Evolutionary conservation across 306 rosid genomes (phyloP).

Genomic region (Cicer cuneatum): DNA sequence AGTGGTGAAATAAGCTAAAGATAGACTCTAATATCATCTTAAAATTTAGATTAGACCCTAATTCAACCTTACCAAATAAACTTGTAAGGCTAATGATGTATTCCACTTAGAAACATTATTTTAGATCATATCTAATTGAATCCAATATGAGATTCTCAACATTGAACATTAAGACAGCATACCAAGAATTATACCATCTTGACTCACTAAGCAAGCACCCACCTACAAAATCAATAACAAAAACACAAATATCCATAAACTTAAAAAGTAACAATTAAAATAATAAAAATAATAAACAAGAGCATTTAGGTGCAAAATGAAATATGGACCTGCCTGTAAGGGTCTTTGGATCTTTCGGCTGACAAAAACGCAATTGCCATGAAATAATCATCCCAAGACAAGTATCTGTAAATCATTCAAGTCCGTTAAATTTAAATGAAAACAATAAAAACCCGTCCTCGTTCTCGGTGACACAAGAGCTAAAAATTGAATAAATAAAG

Average conservation of each 20-base stretch:
- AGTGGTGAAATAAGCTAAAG: too few species aligned
- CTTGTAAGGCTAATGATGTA: too few species aligned
- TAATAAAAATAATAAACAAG: not conserved
- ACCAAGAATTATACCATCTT: constrained; percentile 87
- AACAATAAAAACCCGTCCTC: not conserved
- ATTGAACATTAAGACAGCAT: constrained; percentile 23
- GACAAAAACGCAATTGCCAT: constrained; percentile 97
- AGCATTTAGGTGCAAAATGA: not conserved
- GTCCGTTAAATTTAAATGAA: not conserved
- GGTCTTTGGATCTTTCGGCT: constrained; percentile 95
- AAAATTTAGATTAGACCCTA: too few species aligned
- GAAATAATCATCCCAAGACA: constrained; percentile 97
- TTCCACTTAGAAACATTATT: too few species aligned
- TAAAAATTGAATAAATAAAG: not conserved
- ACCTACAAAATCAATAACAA: constrained; percentile 56
- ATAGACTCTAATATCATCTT: too few species aligned
- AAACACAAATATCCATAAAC: constrained; percentile 9
- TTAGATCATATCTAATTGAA: too few species aligned
- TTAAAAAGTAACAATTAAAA: not conserved
- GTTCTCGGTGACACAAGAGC: not conserved
- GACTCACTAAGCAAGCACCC: constrained; percentile 95
- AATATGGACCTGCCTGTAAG: constrained; percentile 88
- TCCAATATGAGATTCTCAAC: too few species aligned
- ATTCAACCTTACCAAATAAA: too few species aligned
- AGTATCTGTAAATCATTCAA: constrained; percentile 53